These are phyloP conservation scores for Syncephalastrum contaminatum DNA, from an alignment of 371 early-diverging fungal species.

Conservation along the genomic window DNA sequence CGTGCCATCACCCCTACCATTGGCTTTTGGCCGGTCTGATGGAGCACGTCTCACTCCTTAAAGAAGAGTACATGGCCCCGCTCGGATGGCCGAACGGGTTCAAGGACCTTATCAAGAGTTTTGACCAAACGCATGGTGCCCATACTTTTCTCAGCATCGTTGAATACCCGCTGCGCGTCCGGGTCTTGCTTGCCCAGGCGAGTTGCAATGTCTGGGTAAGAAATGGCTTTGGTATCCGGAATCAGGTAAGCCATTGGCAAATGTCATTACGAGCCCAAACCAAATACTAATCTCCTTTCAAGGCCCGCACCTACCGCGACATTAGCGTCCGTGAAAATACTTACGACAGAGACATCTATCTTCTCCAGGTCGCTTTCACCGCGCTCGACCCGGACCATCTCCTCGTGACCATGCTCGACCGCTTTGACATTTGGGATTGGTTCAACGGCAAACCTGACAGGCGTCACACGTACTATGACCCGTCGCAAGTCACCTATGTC, in stretches of 20 bases:
- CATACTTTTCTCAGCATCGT: conserved; percentile 42
- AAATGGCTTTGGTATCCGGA: conserved; percentile 82
- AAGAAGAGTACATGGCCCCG: conserved; percentile 50
- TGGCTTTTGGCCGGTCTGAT: conserved; percentile 87
- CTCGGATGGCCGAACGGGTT: conserved; percentile 52
- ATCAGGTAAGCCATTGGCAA: conserved; percentile 38
- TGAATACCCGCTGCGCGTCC: conserved; percentile 77
- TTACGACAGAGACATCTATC: conserved; percentile 85
- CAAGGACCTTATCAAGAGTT: conserved; percentile 48
- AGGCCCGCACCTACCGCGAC: conserved; percentile 82
- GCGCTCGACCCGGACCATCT: conserved; percentile 75
- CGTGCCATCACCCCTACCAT: conserved; percentile 90
- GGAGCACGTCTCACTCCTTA: conserved; percentile 64
- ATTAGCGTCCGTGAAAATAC: conserved; percentile 82
- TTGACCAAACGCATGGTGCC: conserved; percentile 15
- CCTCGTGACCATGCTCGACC: conserved; percentile 79
- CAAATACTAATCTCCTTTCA: conserved; percentile 9
- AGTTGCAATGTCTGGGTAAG: conserved; percentile 92
- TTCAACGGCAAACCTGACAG: conserved; percentile 64
- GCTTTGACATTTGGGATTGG: conserved; percentile 87
- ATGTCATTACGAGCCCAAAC: neutral
- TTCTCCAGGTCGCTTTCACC: conserved; percentile 78
- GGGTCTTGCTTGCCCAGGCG: conserved; percentile 84
- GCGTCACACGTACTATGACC: conserved; percentile 58
- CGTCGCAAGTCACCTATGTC: conserved; percentile 65